Conservation (phyloP, 2,329 filamentous ascomycete genomes). For the Phyllosticta citrichinensis region DNA sequence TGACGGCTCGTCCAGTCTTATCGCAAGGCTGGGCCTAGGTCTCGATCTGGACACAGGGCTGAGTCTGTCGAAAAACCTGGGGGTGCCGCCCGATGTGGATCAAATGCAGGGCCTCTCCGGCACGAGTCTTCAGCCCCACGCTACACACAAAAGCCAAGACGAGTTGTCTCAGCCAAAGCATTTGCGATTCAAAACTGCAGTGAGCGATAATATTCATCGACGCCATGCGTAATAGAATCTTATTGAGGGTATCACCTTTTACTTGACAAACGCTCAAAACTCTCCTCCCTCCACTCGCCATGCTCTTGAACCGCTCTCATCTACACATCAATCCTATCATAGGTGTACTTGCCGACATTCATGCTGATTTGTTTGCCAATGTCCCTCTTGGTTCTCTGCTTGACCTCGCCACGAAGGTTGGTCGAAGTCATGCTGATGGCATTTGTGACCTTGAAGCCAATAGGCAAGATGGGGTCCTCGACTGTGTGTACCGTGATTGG, state of each 20-base stretch:
- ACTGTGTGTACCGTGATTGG: slow-evolving; percentile 25
- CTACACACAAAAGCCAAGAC: not conserved
- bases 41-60: not conserved
- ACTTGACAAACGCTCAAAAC: not conserved
- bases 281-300: not conserved
- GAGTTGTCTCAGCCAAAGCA: not conserved
- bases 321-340: slow-evolving; percentile 55
- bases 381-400: slow-evolving; percentile 60
- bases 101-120: not conserved
- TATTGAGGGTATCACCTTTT: not conserved
- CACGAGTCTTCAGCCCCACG: not conserved
- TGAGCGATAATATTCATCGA: too few relatives aligned
- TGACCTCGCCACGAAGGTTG: slow-evolving; percentile 58
- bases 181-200: not conserved
- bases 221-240: not conserved
- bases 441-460: slow-evolving; percentile 56
- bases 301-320: not conserved
- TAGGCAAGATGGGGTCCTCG: slow-evolving; percentile 47
- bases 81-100: too few relatives aligned
- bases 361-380: slow-evolving; percentile 68
- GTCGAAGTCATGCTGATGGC: slow-evolving; percentile 45
- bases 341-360: slow-evolving; percentile 70
- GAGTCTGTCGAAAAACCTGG: not conserved
- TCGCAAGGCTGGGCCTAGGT: not conserved
- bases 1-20: too few relatives aligned